phyloP scores from a whole-genome alignment of 352 stramenopile species.

The Thalassiosira mediterranea region DNA sequence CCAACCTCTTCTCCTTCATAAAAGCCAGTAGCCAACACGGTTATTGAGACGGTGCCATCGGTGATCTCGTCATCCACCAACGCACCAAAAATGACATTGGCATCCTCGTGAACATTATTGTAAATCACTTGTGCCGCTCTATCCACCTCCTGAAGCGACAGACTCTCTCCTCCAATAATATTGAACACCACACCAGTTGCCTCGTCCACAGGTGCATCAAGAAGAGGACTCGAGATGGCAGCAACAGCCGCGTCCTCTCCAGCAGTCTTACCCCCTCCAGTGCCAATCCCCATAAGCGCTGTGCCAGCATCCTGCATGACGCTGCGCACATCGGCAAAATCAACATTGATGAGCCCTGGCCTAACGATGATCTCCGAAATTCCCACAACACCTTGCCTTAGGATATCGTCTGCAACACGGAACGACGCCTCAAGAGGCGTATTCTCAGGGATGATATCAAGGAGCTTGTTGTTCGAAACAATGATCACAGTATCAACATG shows the following conservation, averaged over 20 bases:
- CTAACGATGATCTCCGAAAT: conserved; percentile 88
- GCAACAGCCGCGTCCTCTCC: conserved; percentile 75
- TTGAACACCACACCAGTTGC: conserved; percentile 82
- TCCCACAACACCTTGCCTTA: conserved; percentile 85
- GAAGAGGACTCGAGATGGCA: conserved; percentile 76
- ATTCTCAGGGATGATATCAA: conserved; percentile 87
- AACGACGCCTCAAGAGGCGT: conserved; percentile 84
- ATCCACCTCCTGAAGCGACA: conserved; percentile 90
- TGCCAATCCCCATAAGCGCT: conserved; percentile 94
- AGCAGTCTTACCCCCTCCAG: conserved; percentile 89
- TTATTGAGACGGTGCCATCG: conserved; percentile 70
- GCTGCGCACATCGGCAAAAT: conserved; percentile 95
- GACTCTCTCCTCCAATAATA: conserved; percentile 62
- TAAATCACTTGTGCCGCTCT: conserved; percentile 85
- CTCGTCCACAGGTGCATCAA: conserved; percentile 75
- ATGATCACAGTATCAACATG: conserved; percentile 94
- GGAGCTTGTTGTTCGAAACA: conserved; percentile 92
- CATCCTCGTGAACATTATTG: conserved; percentile 84
- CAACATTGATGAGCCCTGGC: conserved; percentile 93
- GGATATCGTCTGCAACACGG: conserved; percentile 85
- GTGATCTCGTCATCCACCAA: conserved; percentile 79
- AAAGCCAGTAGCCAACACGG: conserved; percentile 72
- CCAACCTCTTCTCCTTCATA: conserved; percentile 38
- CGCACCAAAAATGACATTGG: conserved; percentile 88
- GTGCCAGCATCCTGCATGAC: conserved; percentile 92